Evolutionary conservation across 2,329 filamentous ascomycete species (phyloP).

Genomic region (Paracoccidioides brasiliensis): DNA sequence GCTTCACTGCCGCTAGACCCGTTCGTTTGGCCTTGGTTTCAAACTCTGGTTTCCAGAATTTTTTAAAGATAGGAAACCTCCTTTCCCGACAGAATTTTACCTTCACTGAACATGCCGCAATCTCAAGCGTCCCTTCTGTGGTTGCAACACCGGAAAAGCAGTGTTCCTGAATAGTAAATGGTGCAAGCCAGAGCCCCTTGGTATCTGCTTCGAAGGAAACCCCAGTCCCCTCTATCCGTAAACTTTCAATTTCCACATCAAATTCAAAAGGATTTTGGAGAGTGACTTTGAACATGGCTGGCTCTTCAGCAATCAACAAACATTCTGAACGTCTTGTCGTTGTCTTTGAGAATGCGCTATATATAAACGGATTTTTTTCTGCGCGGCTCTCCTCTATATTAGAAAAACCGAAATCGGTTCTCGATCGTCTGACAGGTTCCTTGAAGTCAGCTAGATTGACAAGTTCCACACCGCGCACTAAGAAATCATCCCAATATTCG

Average conservation of each 20-base stretch:
- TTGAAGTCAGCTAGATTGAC: constrained; percentile 48
- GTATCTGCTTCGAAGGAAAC: constrained; percentile 54
- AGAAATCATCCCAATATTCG: constrained; percentile 94
- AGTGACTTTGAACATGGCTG: constrained; percentile 64
- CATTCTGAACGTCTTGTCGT: constrained; percentile 45
- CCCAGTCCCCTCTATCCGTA: constrained; percentile 62
- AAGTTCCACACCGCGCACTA: constrained; percentile 64
- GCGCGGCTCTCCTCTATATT: constrained; percentile 26
- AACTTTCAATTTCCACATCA: constrained; percentile 74
- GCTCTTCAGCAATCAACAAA: constrained; percentile 66
- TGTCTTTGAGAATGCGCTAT: constrained; percentile 78
- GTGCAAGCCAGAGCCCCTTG: constrained; percentile 57
- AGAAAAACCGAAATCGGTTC: constrained; percentile 37
- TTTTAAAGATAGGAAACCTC: constrained; percentile 68
- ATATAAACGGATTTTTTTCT: constrained; percentile 69
- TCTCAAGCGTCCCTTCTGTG: constrained; percentile 52
- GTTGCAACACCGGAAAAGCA: constrained; percentile 56
- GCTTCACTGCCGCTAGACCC: constrained; percentile 48
- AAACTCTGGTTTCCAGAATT: constrained; percentile 58
- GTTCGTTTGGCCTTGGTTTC: constrained; percentile 65
- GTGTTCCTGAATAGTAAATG: constrained; percentile 70
- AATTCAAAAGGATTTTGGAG: constrained; percentile 93
- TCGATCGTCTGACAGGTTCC: constrained; percentile 52
- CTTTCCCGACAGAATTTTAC: constrained; percentile 71
- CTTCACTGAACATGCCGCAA: constrained; percentile 67